Percentiles rank a stretch among this genome's conserved stretches.
Conservation (phyloP, 73 alveolate genomes). For the Paramecium biaurelia region DNA sequence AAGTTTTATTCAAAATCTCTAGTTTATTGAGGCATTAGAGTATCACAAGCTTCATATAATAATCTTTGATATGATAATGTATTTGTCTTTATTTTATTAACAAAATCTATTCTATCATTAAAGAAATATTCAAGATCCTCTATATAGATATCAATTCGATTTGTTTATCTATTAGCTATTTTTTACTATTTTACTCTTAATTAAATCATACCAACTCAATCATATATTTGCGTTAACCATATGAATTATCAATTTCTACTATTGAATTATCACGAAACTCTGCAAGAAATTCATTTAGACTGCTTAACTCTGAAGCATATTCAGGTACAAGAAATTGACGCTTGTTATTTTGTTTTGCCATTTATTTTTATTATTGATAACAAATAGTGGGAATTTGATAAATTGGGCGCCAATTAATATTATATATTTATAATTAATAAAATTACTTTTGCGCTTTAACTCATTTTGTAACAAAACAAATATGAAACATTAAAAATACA, state of each 20-base stretch:
- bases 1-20: slow-evolving; percentile 59
- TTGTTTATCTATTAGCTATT: slow-evolving; percentile 77
- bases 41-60: slow-evolving; percentile 80
- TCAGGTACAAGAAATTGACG: slow-evolving; percentile 13
- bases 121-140: slow-evolving; percentile 80
- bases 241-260: not conserved
- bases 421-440: slow-evolving; percentile 1
- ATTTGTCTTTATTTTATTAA: slow-evolving; percentile 79
- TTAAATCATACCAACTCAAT: slow-evolving; percentile 14
- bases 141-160: slow-evolving; percentile 70
- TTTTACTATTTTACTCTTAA: slow-evolving; percentile 52
- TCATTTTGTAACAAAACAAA: not conserved
- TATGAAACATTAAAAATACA: not conserved
- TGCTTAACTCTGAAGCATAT: not conserved
- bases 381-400: not conserved
- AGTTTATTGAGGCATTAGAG: not conserved
- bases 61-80: slow-evolving; percentile 80
- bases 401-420: not conserved
- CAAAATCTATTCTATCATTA: slow-evolving; percentile 72
- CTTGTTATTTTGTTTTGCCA: not conserved
- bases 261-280: slow-evolving; percentile 1
- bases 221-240: slow-evolving; percentile 55
- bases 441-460: not conserved
- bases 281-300: not conserved
- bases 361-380: not conserved